Base-by-base conservation (phyloP, 495 filamentous ascomycete species). In the Niebla homalea region DNA sequence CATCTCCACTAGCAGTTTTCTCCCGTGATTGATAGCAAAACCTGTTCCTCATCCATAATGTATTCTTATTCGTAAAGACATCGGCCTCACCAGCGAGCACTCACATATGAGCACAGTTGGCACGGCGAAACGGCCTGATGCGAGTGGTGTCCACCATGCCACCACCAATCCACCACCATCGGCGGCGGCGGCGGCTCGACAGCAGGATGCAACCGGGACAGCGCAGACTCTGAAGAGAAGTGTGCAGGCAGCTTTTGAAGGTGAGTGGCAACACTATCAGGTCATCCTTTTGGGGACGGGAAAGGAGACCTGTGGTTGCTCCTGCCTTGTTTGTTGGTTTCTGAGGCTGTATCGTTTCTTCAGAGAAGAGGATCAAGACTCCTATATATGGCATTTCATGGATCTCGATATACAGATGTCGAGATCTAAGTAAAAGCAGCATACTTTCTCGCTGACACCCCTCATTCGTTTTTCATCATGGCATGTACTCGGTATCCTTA, bases 191-290 rank as follows among this genome's bases (percentile, higher is more conserved):
- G 45, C 54, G 15, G 54, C 54, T 36, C 49, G 54, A 50, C 49
- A 44, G 21, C 29, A 46, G 36, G 53, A 52, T 37, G 59, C 67
- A 57, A 8, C 29, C 2, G 29, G 29, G 5, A 32, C 29, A 32
- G 74, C 63, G 52, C 76, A 80, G 62, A 74, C 66, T 53, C 67
- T 85, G 55, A 87, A 87, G 71, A 75, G 79, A 65, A 83, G 73
- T 57, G 77, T 86, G 55, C 82, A 85, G 71, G 77, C 79, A 54
- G 77, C 79, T 53, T 86, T 87, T 68, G 84, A 89, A 74, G 86
- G 86, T 89, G 79, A 64, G 66, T 70, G 60, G n/a, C 8, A 12
- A 7, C 29, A 32, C 8, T 32, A 12, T n/a, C n/a, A 32, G 29
- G 29, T 32, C 7, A 12, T 32, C 2, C 14, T 12, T 5, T 32